Conservation (phyloP, 768 basidiomycete genomes). For the Auricularia sp. region DNA sequence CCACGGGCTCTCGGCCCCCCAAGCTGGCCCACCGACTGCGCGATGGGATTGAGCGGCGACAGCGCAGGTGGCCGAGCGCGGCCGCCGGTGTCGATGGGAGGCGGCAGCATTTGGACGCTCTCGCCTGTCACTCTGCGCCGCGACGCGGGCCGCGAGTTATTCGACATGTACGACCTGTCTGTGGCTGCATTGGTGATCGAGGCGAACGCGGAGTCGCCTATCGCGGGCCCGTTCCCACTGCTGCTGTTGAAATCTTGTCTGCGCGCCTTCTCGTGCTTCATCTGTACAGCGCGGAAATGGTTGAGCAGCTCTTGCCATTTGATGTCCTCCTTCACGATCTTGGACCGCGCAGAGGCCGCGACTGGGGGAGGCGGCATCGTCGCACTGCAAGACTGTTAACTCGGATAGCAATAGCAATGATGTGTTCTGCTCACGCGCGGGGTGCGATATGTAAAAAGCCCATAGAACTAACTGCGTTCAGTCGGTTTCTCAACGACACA, state of each 20-base stretch:
- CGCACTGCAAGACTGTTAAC: neutral
- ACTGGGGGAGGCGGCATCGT: slow-evolving; percentile 13
- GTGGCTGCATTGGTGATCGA: slow-evolving; percentile 13
- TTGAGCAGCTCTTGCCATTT: slow-evolving; percentile 93
- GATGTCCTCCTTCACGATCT: slow-evolving; percentile 76
- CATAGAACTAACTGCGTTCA: slow-evolving; percentile 90
- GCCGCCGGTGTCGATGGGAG: slow-evolving; percentile 12
- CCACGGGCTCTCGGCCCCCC: slow-evolving; percentile 37
- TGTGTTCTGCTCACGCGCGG: slow-evolving; percentile 49
- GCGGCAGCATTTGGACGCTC: slow-evolving; percentile 17
- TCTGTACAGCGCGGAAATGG: slow-evolving; percentile 87
- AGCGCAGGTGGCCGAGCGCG: slow-evolving; percentile 32
- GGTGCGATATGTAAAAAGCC: slow-evolving; percentile 89
- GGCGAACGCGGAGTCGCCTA: slow-evolving; percentile 36
- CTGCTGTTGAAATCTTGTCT: slow-evolving; percentile 67
- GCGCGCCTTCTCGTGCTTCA: slow-evolving; percentile 85
- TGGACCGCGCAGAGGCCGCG: slow-evolving; percentile 53
- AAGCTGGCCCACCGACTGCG: too few relatives aligned
- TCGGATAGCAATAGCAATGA: neutral
- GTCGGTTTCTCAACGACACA: slow-evolving; percentile 82
- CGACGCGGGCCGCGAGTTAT: slow-evolving; percentile 33
- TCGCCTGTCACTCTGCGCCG: slow-evolving; percentile 59
- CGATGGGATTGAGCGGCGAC: slow-evolving; percentile 55
- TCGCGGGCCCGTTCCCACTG: slow-evolving; percentile 39
- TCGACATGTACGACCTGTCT: neutral